phyloP scores from a whole-genome alignment of 208 protist genomes.

The Trypanosoma brucei region DNA sequence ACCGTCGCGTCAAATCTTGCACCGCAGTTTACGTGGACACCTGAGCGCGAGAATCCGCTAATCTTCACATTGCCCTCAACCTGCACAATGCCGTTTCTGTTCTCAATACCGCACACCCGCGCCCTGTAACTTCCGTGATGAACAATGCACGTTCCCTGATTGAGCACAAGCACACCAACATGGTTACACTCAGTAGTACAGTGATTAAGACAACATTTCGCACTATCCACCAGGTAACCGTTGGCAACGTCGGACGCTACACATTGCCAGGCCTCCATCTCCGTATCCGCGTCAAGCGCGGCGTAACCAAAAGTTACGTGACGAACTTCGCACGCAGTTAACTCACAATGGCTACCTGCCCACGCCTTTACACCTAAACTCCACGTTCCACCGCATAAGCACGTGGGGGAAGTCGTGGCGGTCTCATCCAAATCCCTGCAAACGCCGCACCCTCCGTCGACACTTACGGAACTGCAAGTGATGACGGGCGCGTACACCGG shows the following conservation, averaged over 20 bases:
- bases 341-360: constrained; percentile 45
- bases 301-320: constrained; percentile 62
- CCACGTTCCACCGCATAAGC: constrained; percentile 1
- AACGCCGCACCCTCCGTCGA: too few species aligned
- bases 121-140: constrained; percentile 48
- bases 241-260: constrained; percentile 55
- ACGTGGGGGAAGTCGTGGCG: too few species aligned
- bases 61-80: constrained; percentile 66
- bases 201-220: constrained; percentile 37
- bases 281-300: constrained; percentile 51
- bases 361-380: constrained; percentile 69
- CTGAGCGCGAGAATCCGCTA: constrained; percentile 52
- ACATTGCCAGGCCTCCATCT: constrained; percentile 49
- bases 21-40: constrained; percentile 49
- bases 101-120: constrained; percentile 55
- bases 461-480: too few species aligned
- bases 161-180: constrained; percentile 63
- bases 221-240: constrained; percentile 66
- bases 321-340: constrained; percentile 45
- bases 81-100: constrained; percentile 43
- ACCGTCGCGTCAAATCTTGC: constrained; percentile 29
- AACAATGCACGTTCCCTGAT: constrained; percentile 52
- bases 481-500: too few species aligned
- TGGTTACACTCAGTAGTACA: constrained; percentile 60
- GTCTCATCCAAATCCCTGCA: too few species aligned